Conservation (phyloP, 129 eudicot species). For the Mikania micrantha region DNA sequence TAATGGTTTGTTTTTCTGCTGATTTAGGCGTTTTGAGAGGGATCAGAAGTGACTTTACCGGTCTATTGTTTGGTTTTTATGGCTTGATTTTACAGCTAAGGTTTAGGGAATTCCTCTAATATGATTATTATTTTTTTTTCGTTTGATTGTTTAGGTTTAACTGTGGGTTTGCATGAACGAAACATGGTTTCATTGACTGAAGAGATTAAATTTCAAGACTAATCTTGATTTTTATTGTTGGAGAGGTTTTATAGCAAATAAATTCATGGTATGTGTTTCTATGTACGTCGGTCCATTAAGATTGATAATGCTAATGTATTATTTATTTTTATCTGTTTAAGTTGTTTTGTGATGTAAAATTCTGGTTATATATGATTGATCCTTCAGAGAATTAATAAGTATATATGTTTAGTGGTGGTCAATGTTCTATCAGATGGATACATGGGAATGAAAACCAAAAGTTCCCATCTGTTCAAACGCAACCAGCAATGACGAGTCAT, state of each 20-base stretch:
- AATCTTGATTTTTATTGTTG: not conserved
- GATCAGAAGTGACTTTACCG: not conserved
- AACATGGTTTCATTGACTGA: not conserved
- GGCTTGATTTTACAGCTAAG: not conserved
- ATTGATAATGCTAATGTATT: not conserved
- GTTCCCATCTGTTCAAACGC: not conserved
- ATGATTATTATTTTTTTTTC: not conserved
- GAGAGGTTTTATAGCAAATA: not conserved
- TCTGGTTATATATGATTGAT: conserved; percentile 6
- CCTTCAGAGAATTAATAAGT: not conserved
- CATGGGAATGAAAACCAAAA: no score
- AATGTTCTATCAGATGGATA: not conserved
- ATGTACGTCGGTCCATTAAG: not conserved
- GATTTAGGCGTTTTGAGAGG: not conserved
- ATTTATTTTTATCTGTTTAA: not conserved
- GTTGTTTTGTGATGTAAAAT: not conserved
- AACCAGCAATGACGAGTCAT: not conserved
- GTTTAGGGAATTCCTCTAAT: not conserved
- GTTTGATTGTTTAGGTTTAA: no score
- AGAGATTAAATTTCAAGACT: not conserved
- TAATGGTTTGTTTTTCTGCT: not conserved
- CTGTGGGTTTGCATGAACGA: no score
- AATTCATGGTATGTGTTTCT: not conserved
- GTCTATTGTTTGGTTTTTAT: not conserved
- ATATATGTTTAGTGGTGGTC: conserved; percentile 1